Evolutionary conservation across 2,329 filamentous ascomycete species (phyloP), one percentile per base, ranked within the genome.

Genomic region (Fusarium sp.): DNA sequence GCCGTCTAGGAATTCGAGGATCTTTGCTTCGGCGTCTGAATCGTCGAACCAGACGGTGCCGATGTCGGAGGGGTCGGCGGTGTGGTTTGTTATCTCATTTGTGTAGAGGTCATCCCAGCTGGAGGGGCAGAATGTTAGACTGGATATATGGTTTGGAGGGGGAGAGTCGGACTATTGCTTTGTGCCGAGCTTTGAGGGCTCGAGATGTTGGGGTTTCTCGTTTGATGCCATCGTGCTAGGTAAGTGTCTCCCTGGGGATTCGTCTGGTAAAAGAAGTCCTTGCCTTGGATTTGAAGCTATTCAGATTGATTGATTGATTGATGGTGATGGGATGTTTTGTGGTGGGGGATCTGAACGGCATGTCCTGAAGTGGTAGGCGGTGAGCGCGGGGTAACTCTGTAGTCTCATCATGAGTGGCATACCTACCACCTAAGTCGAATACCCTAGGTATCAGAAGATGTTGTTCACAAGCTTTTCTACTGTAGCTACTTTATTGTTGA

Each of bases 1-100:
- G 31, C 71, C 71, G 73, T 67, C 88, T 77, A 97, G 86, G 78
- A 91, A 94, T 11, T 83, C 79, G 24, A 97, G 81, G 63, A 97
- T 89, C 76, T 95, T 95, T 66, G 90, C 85, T 76, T 97, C 93
- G 66, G 96, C 96, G 76, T 92, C 90, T 33, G 94, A 92, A 82
- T 98, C 96, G 78, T 94, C 92, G 86, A 99, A 99, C 96, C 96
- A 99, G 74, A 96, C 90, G 31, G 94, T 97, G 71, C 95, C 95
- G 63, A 91, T 91, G 83, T 97, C 93, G 58, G 87, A 81, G 11
- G 92, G 89, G 81, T 97, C 89, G 66, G 87, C 79, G 55, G 87
- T 81, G 79, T 95, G 88, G 81, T 96, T 95, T 63, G 82, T 78
- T 54, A 94, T 84, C 79, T 96, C 92, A 71, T 83, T 86, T 1